Percentiles rank a stretch among this genome's conserved stretches.
Conservation (phyloP, 306 rosid species). For the Sesbania bispinosa region DNA sequence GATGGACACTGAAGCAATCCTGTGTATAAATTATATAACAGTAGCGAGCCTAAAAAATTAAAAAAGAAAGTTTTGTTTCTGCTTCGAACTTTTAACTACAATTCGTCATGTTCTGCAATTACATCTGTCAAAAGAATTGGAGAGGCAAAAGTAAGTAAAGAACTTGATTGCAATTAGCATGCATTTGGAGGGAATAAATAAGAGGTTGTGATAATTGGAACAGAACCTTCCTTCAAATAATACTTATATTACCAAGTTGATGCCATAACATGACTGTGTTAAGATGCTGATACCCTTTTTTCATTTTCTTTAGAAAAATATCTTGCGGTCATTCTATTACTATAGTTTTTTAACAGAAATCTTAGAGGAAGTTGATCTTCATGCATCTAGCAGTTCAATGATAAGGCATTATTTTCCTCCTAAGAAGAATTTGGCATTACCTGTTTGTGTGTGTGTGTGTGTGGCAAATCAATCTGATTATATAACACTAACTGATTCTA, state of each 20-base stretch:
- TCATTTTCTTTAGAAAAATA: background rate
- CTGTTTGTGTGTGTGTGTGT: no score
- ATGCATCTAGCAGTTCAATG: slow-evolving; percentile 11
- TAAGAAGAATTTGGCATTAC: no score
- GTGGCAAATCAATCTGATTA: no score
- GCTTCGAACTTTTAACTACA: slow-evolving; percentile 41
- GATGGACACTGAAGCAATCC: background rate
- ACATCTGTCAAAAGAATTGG: slow-evolving; percentile 47
- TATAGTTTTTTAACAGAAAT: background rate
- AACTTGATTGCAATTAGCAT: background rate
- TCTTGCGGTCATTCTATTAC: background rate
- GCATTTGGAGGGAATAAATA: background rate
- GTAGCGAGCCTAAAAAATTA: background rate
- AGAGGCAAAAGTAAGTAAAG: background rate
- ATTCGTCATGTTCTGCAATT: slow-evolving; percentile 61
- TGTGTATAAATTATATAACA: background rate
- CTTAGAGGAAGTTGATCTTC: background rate
- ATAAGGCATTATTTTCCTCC: no score
- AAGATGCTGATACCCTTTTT: background rate
- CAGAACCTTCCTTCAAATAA: background rate
- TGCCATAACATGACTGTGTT: background rate
- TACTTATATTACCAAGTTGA: slow-evolving; percentile 1
- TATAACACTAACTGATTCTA: background rate
- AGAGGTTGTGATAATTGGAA: background rate
- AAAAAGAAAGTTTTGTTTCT: background rate